These are phyloP conservation scores for Cordyceps tenuipes DNA, from an alignment of 2,329 filamentous ascomycete species.

Conservation along the genomic window DNA sequence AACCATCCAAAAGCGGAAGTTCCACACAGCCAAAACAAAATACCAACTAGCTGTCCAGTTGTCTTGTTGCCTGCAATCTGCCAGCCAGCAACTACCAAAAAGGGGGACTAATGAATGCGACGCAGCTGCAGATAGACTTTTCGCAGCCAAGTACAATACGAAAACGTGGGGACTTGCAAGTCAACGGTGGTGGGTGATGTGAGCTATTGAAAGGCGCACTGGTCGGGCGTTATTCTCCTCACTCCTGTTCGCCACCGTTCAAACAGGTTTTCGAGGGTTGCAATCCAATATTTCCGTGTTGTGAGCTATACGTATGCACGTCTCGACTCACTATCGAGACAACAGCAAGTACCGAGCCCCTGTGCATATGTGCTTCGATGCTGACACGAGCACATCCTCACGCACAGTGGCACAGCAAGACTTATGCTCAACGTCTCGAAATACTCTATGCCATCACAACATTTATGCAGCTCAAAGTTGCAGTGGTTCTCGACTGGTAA, in stretches of 20 bases:
- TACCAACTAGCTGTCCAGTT: neutral
- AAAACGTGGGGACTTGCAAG: neutral
- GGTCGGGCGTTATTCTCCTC: neutral
- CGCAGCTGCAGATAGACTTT: neutral
- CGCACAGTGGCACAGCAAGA: no score
- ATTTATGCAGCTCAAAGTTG: neutral
- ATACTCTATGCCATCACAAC: no score
- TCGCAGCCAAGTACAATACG: neutral
- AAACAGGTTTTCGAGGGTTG: neutral
- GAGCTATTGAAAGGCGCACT: neutral
- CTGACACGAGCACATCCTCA: no score
- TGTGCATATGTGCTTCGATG: no score
- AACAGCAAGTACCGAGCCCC: no score
- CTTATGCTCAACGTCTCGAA: no score
- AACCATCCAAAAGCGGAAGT: neutral
- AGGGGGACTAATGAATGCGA: neutral
- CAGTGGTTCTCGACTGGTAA: neutral
- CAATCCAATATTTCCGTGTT: neutral
- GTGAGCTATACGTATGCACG: no score
- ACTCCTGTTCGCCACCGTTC: neutral
- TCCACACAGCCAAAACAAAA: neutral
- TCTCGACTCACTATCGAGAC: no score
- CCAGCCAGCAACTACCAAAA: neutral
- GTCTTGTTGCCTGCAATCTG: neutral
- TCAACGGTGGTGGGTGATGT: neutral